Evolutionary conservation across 1,139 yeast species (phyloP), one percentile per base, ranked within the genome.

Genomic region (Pichia norvegensis): DNA sequence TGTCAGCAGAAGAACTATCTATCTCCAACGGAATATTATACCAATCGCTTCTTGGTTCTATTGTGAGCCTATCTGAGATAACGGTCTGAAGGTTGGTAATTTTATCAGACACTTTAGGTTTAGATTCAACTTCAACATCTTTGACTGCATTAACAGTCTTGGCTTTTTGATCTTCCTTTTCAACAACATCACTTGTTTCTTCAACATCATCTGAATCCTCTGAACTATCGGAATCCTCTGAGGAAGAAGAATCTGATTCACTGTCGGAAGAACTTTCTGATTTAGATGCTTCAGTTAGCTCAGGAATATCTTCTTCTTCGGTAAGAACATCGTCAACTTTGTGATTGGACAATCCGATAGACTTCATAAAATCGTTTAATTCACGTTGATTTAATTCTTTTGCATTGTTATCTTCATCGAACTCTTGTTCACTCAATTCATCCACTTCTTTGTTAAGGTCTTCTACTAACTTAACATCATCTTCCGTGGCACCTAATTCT

Each of bases 41-140:
- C 97, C 96, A 87, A 53, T 84, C 88, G 19, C 78, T 69, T 56
- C 83, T 76, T 36, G 82, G 78, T 20, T 84, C 81, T 33, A 87
- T 67, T 1, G 71, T 49, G 41, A 85, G 70, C 52, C 76, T 79
- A 38, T 78, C 76, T 19, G 81, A 69, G 42, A 69, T 69, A 20
- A 82, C 81, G 3, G 81, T 68, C 41, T 78, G 70, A 36, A 79
- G 65, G 52, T 78, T 70, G 16, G 75, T 70, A 29, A 81, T 59
- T 61, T 71, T 72, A 59, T 73, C 73, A 57, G 57, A 63, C 49
- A 50, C 60, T 29, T 48, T 51, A 29, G 47, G 40, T n/a, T 44
- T 48, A 36, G 55, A 61, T 17, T 33, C 23, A 20, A 20, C 23
- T 20, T 58, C 59, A 8, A 44, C 50, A 14, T 49, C 60, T n/a